Base-by-base conservation (phyloP, 2,329 filamentous ascomycete genomes). In the Calonectria honghensis region DNA sequence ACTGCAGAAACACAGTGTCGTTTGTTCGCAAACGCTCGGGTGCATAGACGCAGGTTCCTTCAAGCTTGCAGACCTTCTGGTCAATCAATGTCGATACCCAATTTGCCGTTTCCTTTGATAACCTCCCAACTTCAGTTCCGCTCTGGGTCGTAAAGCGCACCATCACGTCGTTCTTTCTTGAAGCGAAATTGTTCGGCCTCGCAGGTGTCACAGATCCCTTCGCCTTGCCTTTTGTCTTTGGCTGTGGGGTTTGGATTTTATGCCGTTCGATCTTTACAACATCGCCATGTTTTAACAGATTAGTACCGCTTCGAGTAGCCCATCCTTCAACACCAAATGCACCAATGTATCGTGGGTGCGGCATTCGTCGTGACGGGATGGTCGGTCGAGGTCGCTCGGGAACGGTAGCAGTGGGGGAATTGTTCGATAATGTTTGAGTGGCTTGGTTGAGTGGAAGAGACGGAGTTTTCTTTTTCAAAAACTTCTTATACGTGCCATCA, bases 61-160 rank as follows among this genome's bases (percentile, higher is more conserved):
- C 94, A 75, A 99, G 98, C 29, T 87, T 91, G 87, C 96, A 98
- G 4, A 98, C 90, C 39, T 94, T 93, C 83, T 98, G 96, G 81
- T 99, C 97, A 67, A 98, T 92, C 78, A 99, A 86, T 0, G 96
- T 93, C 4, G 97, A 98, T 7, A 98, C 94, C 96, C 97, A 99
- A 74, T 93, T 92, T 5, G 97, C 96, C 6, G 92, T 93, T 41
- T 98, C 96, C 80, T 96, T 96, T 35, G 96, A 93, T 48, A 99
- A 85, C 74, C 97, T 91, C 5, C 97, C 97, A 63, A 99, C 90
- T 83, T 99, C 97, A 70, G 93, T 92, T 0, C 96, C 96, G 67
- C 87, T 90, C 13, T 89, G 84, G 80, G 95, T 97, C 0, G 94
- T 98, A 81, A 99, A 98, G 1, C 97, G 93, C 32, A 98, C 97